A percentile compares a stretch with the other conserved stretches of the same genome.
Conservation (phyloP, 2,329 filamentous ascomycete species). For the Penicillium sp. region DNA sequence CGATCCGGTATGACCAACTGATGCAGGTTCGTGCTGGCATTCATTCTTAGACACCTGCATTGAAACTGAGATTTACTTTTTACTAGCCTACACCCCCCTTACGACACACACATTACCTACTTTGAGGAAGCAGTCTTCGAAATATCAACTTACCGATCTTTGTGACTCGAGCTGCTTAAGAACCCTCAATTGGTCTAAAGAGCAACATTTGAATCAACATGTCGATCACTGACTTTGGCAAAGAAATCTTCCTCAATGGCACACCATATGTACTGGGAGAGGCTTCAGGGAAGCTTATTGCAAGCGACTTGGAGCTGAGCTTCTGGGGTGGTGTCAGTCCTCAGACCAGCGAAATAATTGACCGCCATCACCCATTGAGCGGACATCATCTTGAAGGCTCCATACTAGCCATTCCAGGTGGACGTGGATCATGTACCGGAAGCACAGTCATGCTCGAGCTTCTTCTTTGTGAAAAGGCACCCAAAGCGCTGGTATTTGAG, state of each 20-base stretch:
- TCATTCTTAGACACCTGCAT: too few species aligned
- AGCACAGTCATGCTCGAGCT: conserved; percentile 49
- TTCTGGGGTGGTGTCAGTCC: conserved; percentile 50
- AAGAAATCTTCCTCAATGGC: not conserved
- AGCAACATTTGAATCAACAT: not conserved
- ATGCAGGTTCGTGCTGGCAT: too few species aligned
- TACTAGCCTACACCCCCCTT: too few species aligned
- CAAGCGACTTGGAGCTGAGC: conserved; percentile 36
- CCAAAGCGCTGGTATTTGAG: conserved; percentile 44
- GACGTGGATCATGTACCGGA: conserved; percentile 51
- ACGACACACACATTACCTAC: too few species aligned
- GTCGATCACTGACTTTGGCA: not conserved
- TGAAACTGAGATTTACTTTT: too few species aligned
- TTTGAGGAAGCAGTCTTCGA: too few species aligned
- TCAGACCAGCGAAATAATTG: conserved; percentile 44
- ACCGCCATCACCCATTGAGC: conserved; percentile 45
- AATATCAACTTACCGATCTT: too few species aligned
- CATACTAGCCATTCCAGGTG: conserved; percentile 46
- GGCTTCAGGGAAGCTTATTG: conserved; percentile 29
- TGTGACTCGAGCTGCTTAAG: too few species aligned
- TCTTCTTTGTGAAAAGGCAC: conserved; percentile 41
- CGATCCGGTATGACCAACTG: too few species aligned
- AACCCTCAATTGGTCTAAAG: too few species aligned
- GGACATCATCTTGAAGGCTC: conserved; percentile 33
- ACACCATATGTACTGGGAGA: not conserved